Conservation (phyloP, 2,329 filamentous ascomycete genomes). For the Nothopassalora personata region DNA sequence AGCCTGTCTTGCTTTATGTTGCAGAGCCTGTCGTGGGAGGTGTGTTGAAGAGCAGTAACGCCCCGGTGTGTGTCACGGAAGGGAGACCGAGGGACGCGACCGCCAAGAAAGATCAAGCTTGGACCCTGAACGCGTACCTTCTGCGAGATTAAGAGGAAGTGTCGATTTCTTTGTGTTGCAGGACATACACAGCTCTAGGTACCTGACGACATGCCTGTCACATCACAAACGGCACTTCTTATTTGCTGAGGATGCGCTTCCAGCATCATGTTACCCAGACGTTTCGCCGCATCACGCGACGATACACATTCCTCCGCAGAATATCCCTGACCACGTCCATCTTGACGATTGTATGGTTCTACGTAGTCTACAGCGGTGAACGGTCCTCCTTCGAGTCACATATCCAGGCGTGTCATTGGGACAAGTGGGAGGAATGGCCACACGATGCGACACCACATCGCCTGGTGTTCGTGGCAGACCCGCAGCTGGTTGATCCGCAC, state of each 20-base stretch:
- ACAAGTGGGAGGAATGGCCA: constrained; percentile 88
- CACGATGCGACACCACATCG: constrained; percentile 73
- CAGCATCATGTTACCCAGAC: constrained; percentile 18
- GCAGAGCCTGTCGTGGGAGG: too few species aligned
- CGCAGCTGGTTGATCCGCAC: constrained; percentile 87
- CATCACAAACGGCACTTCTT: background rate
- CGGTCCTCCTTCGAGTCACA: constrained; percentile 67
- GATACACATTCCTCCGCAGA: constrained; percentile 23
- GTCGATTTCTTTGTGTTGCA: background rate
- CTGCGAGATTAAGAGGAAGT: background rate
- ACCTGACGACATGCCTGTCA: background rate
- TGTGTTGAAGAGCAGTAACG: too few species aligned
- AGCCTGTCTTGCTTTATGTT: too few species aligned
- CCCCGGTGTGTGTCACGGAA: too few species aligned
- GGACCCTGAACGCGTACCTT: background rate
- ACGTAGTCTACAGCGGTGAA: constrained; percentile 80
- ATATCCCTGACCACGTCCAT: constrained; percentile 19
- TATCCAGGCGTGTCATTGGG: constrained; percentile 72
- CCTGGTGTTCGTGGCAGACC: constrained; percentile 79
- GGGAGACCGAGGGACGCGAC: too few species aligned
- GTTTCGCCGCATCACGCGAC: constrained; percentile 19
- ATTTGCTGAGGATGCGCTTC: constrained; percentile 10
- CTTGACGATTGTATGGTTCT: constrained; percentile 57
- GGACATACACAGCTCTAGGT: background rate
- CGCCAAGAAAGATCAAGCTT: background rate